phyloP scores from a whole-genome alignment of 1,139 yeast genomes.

The Sugiyamaella xylanicola region DNA sequence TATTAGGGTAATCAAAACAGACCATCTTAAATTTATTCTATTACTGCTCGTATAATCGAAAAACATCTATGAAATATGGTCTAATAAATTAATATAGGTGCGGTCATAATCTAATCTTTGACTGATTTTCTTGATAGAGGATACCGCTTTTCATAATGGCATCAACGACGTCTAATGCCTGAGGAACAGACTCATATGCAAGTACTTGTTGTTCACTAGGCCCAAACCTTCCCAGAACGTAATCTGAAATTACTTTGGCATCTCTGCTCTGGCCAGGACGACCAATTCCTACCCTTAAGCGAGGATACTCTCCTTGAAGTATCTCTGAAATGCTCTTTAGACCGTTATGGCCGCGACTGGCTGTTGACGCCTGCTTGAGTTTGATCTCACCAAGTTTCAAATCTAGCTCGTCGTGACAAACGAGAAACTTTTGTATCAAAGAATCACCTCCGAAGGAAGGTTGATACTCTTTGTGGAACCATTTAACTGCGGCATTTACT shows the following conservation, averaged over 20 bases:
- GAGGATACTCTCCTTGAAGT: slow-evolving; percentile 50
- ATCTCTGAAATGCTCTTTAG: slow-evolving; percentile 55
- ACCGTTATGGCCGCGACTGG: slow-evolving; percentile 82
- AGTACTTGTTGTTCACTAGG: slow-evolving; percentile 35
- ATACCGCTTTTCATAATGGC: slow-evolving; percentile 11
- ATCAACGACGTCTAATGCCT: slow-evolving; percentile 10
- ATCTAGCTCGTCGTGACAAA: slow-evolving; percentile 77
- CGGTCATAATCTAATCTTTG: neutral
- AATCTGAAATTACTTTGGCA: slow-evolving; percentile 54
- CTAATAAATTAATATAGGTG: neutral
- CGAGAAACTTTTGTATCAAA: slow-evolving; percentile 48
- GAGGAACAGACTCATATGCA: slow-evolving; percentile 18
- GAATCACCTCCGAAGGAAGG: slow-evolving; percentile 28
- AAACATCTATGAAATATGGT: no score
- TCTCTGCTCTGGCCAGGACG: slow-evolving; percentile 51
- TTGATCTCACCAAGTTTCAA: slow-evolving; percentile 64
- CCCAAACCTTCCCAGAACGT: slow-evolving; percentile 57
- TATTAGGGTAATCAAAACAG: neutral
- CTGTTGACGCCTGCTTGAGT: slow-evolving; percentile 56
- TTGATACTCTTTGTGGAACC: slow-evolving; percentile 35
- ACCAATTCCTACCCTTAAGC: slow-evolving; percentile 74
- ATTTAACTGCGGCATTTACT: slow-evolving; percentile 46
- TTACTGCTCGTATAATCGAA: no score
- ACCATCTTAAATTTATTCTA: neutral
- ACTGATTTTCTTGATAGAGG: neutral